phyloP scores from a whole-genome alignment of 2,329 filamentous ascomycete species.

The Diaporthe velutina region DNA sequence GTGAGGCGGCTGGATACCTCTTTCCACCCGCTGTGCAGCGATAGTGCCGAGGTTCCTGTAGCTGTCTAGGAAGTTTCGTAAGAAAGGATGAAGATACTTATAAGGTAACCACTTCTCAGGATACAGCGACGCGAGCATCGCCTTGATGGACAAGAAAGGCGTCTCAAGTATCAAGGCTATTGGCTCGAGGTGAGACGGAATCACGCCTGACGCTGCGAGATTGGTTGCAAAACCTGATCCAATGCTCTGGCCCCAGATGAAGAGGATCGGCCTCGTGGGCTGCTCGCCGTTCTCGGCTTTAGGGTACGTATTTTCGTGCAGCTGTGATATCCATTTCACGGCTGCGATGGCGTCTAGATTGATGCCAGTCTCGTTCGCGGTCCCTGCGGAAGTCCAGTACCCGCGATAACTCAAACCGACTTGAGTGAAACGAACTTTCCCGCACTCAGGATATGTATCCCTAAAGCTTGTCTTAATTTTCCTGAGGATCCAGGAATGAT shows the following conservation, averaged over 20 bases:
- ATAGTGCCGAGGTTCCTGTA: conserved; percentile 63
- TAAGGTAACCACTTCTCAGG: conserved; percentile 87
- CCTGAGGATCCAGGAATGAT: conserved; percentile 66
- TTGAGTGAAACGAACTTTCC: conserved; percentile 57
- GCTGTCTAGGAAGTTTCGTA: conserved; percentile 73
- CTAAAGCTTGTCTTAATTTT: conserved; percentile 55
- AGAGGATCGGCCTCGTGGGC: conserved; percentile 54
- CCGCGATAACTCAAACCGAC: conserved; percentile 75
- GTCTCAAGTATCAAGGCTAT: conserved; percentile 77
- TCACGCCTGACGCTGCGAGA: conserved; percentile 59
- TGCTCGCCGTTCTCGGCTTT: conserved; percentile 35
- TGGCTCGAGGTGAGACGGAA: conserved; percentile 55
- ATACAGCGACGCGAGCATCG: conserved; percentile 80
- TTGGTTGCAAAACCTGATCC: conserved; percentile 79
- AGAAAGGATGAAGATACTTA: conserved; percentile 79
- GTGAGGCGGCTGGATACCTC: conserved; percentile 46
- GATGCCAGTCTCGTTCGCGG: conserved; percentile 78
- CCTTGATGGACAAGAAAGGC: conserved; percentile 77
- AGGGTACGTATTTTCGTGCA: conserved; percentile 49
- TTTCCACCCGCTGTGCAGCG: conserved; percentile 47
- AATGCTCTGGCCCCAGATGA: conserved; percentile 85
- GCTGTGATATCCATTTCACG: conserved; percentile 69
- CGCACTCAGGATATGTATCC: conserved; percentile 44
- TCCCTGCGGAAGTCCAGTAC: conserved; percentile 82
- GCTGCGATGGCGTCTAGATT: conserved; percentile 76